Conservation (phyloP, 2,329 filamentous ascomycete species). For the Fusarium pseudocircinatum region DNA sequence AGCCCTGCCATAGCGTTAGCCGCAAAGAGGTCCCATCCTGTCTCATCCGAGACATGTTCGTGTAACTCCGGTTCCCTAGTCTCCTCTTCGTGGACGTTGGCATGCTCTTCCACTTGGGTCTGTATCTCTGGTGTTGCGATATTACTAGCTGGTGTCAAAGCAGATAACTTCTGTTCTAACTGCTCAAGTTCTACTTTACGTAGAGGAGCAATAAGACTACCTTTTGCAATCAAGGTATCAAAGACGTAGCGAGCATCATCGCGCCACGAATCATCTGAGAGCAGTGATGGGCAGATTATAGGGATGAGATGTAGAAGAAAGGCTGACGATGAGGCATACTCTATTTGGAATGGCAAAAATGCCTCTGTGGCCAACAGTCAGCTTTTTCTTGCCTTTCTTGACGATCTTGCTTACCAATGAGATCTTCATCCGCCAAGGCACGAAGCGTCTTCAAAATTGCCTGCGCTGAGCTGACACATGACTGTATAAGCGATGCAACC, state of each 20-base stretch:
- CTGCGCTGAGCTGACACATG: constrained; percentile 45
- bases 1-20: constrained; percentile 46
- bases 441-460: constrained; percentile 40
- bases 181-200: constrained; percentile 51
- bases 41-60: constrained; percentile 17
- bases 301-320: constrained; percentile 52
- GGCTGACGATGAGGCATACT: constrained; percentile 54
- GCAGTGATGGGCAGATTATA: constrained; percentile 47
- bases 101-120: neutral
- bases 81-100: accelerated
- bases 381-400: too few species aligned
- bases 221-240: constrained; percentile 51
- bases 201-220: constrained; percentile 50
- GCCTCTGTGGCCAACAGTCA: too few species aligned
- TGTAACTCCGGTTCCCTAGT: neutral
- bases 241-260: constrained; percentile 50
- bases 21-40: constrained; percentile 47
- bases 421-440: constrained; percentile 43
- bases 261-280: constrained; percentile 49
- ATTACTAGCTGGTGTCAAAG: constrained; percentile 44
- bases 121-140: neutral
- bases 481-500: constrained; percentile 43
- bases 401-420: constrained; percentile 41
- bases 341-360: constrained; percentile 53
- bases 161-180: constrained; percentile 49